Evolutionary conservation across 1,139 yeast species (phyloP), one percentile per base, ranked within the genome.

Genomic region (Schizosaccharomyces versatilis): DNA sequence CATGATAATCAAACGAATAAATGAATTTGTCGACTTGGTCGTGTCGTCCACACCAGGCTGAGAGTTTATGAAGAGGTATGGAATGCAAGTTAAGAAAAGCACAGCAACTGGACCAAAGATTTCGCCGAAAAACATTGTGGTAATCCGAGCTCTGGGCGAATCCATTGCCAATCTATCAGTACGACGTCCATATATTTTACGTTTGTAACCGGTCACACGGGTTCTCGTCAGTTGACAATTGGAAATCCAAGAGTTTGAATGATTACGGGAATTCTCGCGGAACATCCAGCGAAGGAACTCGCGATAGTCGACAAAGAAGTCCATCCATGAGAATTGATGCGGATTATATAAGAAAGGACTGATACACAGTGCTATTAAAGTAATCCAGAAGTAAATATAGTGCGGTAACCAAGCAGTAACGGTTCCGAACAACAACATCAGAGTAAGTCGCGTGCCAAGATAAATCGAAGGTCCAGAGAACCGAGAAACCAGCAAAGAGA

Each of bases 181-280:
- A 32, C 61, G 63, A 19, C 61, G 61, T 3, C 64, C 64, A 63
- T 77, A 75, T 64, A 83, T 73, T 74, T 84, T 85, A 65, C 95
- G 78, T 79, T 90, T 90, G 82, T 84, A 88, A 76, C 99, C 99
- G 62, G 98, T 90, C 61, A 90, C 76, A 73, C 97, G 84, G 52
- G 98, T 85, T 77, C 99, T 83, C 15, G 94, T 79, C 72, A 88
- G 77, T 71, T 96, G 81, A 60, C 88, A 84, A 69, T 86, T 90
- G 60, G 97, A 97, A 69, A 93, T 88, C 99, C 99, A 90, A 14
- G 98, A 93, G 74, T 90, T 90, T 75, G 94, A 83, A 73, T 93
- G 98, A 90, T 95, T 90, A 71, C 88, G 85, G 66, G 93, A 82
- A 74, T 93, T 93, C 78, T 98, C 98, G 73, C 98, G 84, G 39